Conservation (phyloP, 2,329 filamentous ascomycete species). For the Bretziella fagacearum region DNA sequence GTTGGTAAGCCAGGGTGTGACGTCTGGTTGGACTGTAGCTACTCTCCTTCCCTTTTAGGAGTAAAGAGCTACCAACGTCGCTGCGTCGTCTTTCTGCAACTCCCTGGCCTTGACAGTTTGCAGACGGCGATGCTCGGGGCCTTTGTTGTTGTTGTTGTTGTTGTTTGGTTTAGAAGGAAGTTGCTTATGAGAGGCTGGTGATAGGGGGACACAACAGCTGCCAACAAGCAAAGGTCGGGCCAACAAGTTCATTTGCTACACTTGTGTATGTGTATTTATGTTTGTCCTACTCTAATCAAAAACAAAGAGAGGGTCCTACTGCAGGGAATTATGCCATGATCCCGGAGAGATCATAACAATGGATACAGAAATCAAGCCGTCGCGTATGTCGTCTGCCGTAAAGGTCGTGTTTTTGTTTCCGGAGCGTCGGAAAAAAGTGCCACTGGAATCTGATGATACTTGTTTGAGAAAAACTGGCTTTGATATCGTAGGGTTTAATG, state of each 20-base stretch:
- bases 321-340: not conserved
- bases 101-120: not conserved
- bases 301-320: not conserved
- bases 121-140: not conserved
- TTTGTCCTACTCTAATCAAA: not conserved
- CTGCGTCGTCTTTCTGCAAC: not conserved
- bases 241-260: no score
- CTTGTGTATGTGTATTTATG: no score
- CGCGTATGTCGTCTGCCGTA: not conserved
- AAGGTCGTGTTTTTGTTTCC: no score
- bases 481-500: no score
- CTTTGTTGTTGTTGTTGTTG: not conserved
- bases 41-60: constrained; percentile 6
- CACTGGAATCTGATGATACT: no score
- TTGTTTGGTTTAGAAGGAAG: no score
- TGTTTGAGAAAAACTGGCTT: no score
- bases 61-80: not conserved
- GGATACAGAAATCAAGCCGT: no score
- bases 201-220: no score
- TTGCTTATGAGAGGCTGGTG: no score
- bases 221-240: no score
- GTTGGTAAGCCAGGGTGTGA: not conserved
- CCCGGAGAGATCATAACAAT: not conserved
- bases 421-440: no score
- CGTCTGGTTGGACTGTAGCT: not conserved